Evolutionary conservation across 805 yeast genomes (phyloP).

Genomic region (Torulaspora microellipsoides): DNA sequence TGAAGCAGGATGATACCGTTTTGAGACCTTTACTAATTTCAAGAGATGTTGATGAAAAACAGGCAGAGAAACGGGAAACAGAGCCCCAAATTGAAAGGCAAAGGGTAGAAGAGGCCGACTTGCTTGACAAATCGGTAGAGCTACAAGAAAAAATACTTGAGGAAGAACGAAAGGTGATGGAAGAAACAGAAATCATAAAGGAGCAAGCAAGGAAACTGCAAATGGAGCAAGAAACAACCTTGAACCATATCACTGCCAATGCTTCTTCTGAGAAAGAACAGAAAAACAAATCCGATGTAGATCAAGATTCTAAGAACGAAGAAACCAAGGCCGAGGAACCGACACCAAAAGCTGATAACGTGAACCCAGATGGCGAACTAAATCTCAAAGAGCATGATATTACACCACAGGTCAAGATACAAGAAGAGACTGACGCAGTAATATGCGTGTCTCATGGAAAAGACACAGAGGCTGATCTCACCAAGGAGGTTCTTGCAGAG

Average conservation of each 20-base stretch:
- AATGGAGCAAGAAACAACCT: no score
- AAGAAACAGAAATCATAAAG: no score
- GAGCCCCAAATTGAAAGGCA: not conserved
- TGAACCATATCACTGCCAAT: no score
- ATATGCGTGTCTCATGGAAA: not conserved
- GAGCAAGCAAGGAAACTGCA: no score
- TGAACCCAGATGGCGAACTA: not conserved
- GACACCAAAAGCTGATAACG: no score
- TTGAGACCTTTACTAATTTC: conserved; percentile 11
- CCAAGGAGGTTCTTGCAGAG: not conserved
- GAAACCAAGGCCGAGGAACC: not conserved
- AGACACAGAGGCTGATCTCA: not conserved
- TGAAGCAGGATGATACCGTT: conserved; percentile 15
- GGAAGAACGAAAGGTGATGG: not conserved
- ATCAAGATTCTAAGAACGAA: not conserved
- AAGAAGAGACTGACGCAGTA: not conserved
- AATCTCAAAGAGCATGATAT: not conserved
- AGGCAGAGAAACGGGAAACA: not conserved
- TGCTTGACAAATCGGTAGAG: not conserved
- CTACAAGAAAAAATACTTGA: conserved; percentile 1
- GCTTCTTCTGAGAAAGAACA: no score
- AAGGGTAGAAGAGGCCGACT: not conserved
- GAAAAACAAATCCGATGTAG: no score
- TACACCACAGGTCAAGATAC: not conserved
- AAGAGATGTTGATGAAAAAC: not conserved